These are phyloP conservation scores for Coniosporium tulheliwenetii DNA, from an alignment of 2,329 filamentous ascomycete genomes.

Conservation along the genomic window DNA sequence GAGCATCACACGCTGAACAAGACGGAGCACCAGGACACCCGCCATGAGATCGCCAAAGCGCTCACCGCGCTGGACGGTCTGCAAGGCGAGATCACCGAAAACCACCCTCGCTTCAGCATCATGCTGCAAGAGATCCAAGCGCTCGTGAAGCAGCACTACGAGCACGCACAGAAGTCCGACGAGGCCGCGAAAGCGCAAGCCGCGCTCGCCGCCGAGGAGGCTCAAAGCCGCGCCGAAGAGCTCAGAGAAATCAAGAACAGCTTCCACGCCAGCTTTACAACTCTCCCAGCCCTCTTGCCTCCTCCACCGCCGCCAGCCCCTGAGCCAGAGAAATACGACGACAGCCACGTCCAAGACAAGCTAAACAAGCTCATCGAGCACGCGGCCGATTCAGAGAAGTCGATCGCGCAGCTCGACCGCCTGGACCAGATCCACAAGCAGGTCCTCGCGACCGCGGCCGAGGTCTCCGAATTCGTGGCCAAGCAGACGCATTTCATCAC, in stretches of 20 bases:
- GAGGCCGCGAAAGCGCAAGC: slow-evolving; percentile 19
- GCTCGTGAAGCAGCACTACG: slow-evolving; percentile 73
- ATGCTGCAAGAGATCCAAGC: slow-evolving; percentile 73
- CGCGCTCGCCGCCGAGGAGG: slow-evolving; percentile 25
- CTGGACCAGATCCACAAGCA: slow-evolving; percentile 82
- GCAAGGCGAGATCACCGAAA: slow-evolving; percentile 64
- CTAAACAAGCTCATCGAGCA: slow-evolving; percentile 31
- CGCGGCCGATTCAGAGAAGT: slow-evolving; percentile 15
- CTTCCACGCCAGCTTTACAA: slow-evolving; percentile 12
- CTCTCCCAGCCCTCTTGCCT: slow-evolving; percentile 28
- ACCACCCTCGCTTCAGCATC: slow-evolving; percentile 77
- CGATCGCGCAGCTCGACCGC: slow-evolving; percentile 60
- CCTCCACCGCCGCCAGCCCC: slow-evolving; percentile 16
- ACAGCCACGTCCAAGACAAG: slow-evolving; percentile 54
- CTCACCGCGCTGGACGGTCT: slow-evolving; percentile 58
- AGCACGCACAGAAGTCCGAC: slow-evolving; percentile 55
- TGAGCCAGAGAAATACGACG: slow-evolving; percentile 23
- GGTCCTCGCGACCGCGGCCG: slow-evolving; percentile 68
- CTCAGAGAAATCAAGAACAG: slow-evolving; percentile 19
- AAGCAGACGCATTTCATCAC: slow-evolving; percentile 59
- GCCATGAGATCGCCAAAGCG: slow-evolving; percentile 64
- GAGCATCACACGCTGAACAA: slow-evolving; percentile 60
- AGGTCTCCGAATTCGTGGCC: slow-evolving; percentile 70
- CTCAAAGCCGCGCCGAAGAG: slow-evolving; percentile 22
- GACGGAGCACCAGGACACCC: slow-evolving; percentile 66